Base-by-base conservation (phyloP, 2,329 filamentous ascomycete species). In the Aspergillus nomiae region DNA sequence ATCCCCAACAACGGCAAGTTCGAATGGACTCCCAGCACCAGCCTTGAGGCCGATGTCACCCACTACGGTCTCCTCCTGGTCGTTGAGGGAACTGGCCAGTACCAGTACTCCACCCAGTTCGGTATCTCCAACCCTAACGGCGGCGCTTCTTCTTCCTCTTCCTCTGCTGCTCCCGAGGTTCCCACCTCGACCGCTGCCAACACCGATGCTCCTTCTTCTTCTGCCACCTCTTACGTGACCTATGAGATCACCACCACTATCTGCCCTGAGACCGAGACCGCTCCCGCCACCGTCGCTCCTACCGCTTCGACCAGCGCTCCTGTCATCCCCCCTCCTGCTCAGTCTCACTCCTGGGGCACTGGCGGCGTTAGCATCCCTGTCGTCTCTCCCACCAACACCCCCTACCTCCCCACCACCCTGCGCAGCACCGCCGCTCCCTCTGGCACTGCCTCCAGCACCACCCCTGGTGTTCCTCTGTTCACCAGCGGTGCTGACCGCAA, bases 81-180 rank as follows among this genome's bases (percentile, higher is more conserved):
- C 68, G 85, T 85, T 67, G 85, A 88, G 71, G 79, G 80, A 56
- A 85, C 81, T 65, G 85, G 86, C 73, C 77, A 84, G 72, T 89
- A 86, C 82, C 87, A 89, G 74, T 87, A 83, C 77, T 84, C 83
- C 50, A 85, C 84, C 63, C 86, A 89, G 75, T 89, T 89, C 79
- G 87, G 87, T 70, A 82, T 89, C 78, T 61, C 72, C 60, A 76
- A 76, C 68, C 60, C 71, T 50, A 59, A 64, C 36, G 63, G 64
- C 48, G 60, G 64, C 48, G 60, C 21, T 57, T 38, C 62, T 38
- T 59, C 71, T 28, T 56, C 61, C 54, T 65, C 67, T 12, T 56
- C 60, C 19, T 50, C 65, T 21, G 34, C 36, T 38, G 43, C 60
- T 34, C 10, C 48, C 6, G 48, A 32, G 48, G 38, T 64, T 56